Conservation (phyloP, 768 basidiomycete genomes). For the Glaciozyma martinii region DNA sequence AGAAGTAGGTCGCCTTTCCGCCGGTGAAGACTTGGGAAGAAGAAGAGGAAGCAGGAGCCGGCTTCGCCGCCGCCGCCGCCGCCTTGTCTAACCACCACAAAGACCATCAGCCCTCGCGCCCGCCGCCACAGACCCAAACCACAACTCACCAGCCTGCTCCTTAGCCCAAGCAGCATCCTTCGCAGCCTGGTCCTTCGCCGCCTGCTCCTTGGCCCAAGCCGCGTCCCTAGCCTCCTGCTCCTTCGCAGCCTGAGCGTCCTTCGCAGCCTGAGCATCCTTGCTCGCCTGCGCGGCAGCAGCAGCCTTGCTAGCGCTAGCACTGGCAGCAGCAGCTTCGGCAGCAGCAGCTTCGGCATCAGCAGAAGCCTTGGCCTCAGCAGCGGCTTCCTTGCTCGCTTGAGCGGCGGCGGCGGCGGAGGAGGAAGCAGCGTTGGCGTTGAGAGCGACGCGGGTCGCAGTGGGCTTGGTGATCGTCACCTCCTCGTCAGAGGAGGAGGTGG, state of each 20-base stretch:
- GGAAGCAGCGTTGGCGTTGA: no score
- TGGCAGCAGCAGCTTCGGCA: conserved; percentile 5
- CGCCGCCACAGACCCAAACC: no score
- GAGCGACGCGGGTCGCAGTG: conserved; percentile 3
- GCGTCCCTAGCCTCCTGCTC: no score
- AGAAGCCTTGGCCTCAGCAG: background rate
- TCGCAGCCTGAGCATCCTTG: no score
- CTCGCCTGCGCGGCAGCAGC: background rate
- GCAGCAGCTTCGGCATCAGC: conserved; percentile 8
- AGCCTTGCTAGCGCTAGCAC: background rate
- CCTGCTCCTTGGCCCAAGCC: no score
- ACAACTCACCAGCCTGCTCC: background rate
- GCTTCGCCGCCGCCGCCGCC: conserved; percentile 12
- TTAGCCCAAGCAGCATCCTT: no score
- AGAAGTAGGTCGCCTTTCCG: conserved; percentile 25
- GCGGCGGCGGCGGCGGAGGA: no score
- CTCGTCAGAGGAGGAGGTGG: no score
- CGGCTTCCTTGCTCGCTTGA: background rate
- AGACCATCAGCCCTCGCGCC: background rate
- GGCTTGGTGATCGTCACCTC: background rate
- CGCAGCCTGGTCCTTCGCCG: no score
- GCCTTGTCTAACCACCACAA: conserved; percentile 1
- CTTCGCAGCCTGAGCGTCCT: no score
- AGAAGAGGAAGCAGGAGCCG: conserved; percentile 6
- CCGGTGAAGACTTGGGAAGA: conserved; percentile 14